Conservation (phyloP, 805 yeast genomes). For the Starmerella ratchasimensis region DNA sequence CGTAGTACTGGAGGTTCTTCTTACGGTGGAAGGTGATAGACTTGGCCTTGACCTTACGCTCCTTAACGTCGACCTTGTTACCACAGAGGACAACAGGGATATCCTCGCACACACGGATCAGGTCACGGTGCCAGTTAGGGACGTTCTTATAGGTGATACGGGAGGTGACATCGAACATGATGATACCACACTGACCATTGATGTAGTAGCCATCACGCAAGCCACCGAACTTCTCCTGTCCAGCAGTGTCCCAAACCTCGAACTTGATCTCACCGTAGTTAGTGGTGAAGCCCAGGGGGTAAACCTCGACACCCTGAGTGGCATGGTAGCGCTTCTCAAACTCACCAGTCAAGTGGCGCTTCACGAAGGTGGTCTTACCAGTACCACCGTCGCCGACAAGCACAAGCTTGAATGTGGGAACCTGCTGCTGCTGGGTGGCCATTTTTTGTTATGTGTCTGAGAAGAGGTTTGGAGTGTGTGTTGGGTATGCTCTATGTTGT, state of each 20-base stretch:
- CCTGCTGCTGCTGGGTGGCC: constrained; percentile 32
- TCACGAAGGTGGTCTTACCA: constrained; percentile 99
- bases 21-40: constrained; percentile 99
- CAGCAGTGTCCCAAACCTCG: constrained; percentile 99
- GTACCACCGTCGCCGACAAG: constrained; percentile 99
- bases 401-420: constrained; percentile 95
- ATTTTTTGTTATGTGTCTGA: constrained; percentile 14
- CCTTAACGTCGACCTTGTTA: constrained; percentile 99
- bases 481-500: background rate
- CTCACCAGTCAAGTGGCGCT: constrained; percentile 98
- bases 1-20: constrained; percentile 99
- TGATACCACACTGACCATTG: constrained; percentile 99
- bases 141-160: constrained; percentile 99
- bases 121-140: constrained; percentile 99
- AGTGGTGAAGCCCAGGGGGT: constrained; percentile 95
- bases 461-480: background rate
- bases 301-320: constrained; percentile 98
- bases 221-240: constrained; percentile 99
- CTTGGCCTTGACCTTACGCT: constrained; percentile 99
- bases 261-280: constrained; percentile 97
- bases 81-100: constrained; percentile 98
- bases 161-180: constrained; percentile 98
- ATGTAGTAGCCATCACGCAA: constrained; percentile 99
- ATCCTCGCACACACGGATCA: constrained; percentile 99
- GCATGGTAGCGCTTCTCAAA: constrained; percentile 98